phyloP scores from a whole-genome alignment of 1,139 yeast species.

The Protomyces lactucae-debilis region DNA sequence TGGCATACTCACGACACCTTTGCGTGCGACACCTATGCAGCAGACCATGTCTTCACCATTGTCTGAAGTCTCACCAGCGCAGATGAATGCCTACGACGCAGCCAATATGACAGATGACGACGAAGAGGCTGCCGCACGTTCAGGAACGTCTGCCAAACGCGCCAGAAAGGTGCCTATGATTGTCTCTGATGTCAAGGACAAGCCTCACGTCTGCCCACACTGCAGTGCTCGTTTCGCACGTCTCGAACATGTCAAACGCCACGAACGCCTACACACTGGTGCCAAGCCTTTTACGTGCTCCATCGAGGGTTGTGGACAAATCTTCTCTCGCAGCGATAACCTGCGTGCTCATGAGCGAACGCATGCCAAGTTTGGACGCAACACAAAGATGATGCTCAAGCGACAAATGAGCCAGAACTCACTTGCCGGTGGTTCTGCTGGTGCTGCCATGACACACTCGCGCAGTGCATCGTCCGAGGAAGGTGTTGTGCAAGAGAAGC shows the following conservation, averaged over 20 bases:
- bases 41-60: constrained; percentile 21
- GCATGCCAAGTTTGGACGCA: constrained; percentile 42
- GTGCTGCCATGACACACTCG: background rate
- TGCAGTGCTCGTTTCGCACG: constrained; percentile 25
- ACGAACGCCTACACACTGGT: constrained; percentile 78
- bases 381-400: constrained; percentile 18
- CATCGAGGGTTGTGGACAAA: constrained; percentile 72
- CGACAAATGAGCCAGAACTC: constrained; percentile 4
- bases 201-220: constrained; percentile 27
- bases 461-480: background rate
- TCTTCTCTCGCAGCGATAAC: constrained; percentile 88
- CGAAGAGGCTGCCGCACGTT: background rate
- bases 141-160: background rate
- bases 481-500: background rate
- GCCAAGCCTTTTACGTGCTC: constrained; percentile 84
- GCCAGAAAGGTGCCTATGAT: constrained; percentile 9
- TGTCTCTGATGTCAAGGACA: constrained; percentile 22
- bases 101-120: background rate
- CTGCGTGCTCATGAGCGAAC: constrained; percentile 90
- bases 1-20: background rate
- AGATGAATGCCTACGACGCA: constrained; percentile 4
- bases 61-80: constrained; percentile 9
- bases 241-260: constrained; percentile 64
- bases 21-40: constrained; percentile 20
- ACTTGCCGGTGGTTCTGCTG: background rate